Percentiles rank a stretch among this genome's conserved stretches.
Evolutionary conservation across 768 basidiomycete genomes (phyloP).

Genomic region (Mycena maculata): DNA sequence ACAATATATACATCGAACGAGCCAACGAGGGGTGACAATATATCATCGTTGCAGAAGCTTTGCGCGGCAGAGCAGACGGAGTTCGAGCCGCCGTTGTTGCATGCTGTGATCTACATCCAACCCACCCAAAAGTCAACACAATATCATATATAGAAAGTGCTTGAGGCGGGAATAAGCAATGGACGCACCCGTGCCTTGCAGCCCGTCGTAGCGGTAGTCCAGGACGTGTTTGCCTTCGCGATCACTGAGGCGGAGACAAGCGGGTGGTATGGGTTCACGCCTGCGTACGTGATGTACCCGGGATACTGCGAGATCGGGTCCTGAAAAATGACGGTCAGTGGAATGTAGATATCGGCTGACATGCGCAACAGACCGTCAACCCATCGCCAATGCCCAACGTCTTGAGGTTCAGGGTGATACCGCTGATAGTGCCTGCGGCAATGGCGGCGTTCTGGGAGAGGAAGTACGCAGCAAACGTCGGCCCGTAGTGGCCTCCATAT

Average conservation of each 20-base stretch:
- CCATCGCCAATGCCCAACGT: slow-evolving; percentile 72
- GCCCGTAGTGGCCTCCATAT: slow-evolving; percentile 80
- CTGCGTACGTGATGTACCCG: slow-evolving; percentile 67
- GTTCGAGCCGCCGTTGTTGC: slow-evolving; percentile 61
- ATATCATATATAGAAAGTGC: neutral
- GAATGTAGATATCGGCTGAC: neutral
- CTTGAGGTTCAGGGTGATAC: slow-evolving; percentile 66
- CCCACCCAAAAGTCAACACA: neutral
- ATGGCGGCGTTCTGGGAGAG: slow-evolving; percentile 70
- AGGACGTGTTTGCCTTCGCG: slow-evolving; percentile 55
- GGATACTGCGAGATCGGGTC: slow-evolving; percentile 61
- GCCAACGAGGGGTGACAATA: slow-evolving; percentile 66
- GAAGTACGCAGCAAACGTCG: slow-evolving; percentile 75
- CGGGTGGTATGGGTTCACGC: slow-evolving; percentile 66
- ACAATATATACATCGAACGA: slow-evolving; percentile 58
- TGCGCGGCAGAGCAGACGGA: slow-evolving; percentile 68
- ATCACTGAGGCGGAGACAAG: slow-evolving; percentile 59
- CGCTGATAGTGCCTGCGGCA: slow-evolving; percentile 55
- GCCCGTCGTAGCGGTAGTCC: slow-evolving; percentile 54
- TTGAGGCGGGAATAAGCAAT: neutral
- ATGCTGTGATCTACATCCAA: slow-evolving; percentile 58
- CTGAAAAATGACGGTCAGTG: neutral
- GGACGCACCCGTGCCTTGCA: slow-evolving; percentile 60
- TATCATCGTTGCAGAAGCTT: slow-evolving; percentile 66
- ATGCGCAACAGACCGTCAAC: slow-evolving; percentile 48